Conservation (phyloP, 1,284 basidiomycete genomes). For the Moesziomyces aphidis region DNA sequence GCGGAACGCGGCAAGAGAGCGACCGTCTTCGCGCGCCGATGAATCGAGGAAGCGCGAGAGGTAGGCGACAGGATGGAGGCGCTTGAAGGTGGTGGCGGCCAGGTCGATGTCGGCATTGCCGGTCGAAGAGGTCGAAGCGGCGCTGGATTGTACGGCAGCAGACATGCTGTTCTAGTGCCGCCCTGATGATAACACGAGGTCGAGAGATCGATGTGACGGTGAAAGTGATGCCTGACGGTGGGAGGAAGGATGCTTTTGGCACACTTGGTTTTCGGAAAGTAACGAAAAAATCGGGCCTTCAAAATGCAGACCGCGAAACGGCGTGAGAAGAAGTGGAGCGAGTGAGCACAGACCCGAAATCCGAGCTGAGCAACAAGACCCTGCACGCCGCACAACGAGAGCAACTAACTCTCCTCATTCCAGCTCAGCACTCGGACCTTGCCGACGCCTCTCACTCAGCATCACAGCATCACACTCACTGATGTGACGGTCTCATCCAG, state of each 20-base stretch:
- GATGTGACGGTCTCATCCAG: not conserved
- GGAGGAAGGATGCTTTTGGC: too few species aligned
- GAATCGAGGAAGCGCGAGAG: conserved; percentile 51
- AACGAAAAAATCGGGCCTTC: conserved; percentile 7
- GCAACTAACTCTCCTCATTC: not conserved
- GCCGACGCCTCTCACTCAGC: not conserved
- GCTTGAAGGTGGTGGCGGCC: conserved; percentile 51
- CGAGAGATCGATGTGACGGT: conserved; percentile 1
- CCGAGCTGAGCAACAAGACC: not conserved
- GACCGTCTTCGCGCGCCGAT: conserved; percentile 50
- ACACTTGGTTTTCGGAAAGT: not conserved
- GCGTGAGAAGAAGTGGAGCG: conserved; percentile 24
- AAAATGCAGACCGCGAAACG: conserved; percentile 12
- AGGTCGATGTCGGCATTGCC: conserved; percentile 20
- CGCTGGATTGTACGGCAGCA: conserved; percentile 1
- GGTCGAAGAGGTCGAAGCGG: conserved; percentile 3
- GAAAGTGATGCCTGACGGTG: not conserved
- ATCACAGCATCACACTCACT: conserved; percentile 1
- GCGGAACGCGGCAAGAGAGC: conserved; percentile 31
- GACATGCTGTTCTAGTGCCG: conserved; percentile 16
- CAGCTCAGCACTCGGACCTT: conserved; percentile 1
- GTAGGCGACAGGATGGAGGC: conserved; percentile 50
- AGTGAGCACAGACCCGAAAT: conserved; percentile 26
- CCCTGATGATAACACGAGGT: not conserved
- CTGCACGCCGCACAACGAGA: not conserved